phyloP scores from a whole-genome alignment of 441 rosid genomes.

The Capsella rubella region DNA sequence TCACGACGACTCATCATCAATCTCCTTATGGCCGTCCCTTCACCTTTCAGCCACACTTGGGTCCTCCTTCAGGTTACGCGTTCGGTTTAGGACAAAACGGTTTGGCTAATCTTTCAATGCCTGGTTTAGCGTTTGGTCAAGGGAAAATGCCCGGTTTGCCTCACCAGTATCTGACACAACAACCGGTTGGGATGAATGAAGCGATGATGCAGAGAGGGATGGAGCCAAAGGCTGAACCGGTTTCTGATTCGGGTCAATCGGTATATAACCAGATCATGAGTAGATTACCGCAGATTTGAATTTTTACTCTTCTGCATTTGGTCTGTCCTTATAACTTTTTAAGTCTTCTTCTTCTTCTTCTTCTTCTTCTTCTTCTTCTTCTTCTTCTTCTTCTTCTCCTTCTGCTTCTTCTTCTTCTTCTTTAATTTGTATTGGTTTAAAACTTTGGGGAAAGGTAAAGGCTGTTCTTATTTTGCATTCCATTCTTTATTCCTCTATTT shows the following conservation, averaged over 20 bases:
- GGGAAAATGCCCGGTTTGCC: conserved; percentile 66
- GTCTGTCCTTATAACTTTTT: not conserved
- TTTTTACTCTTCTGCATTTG: conserved; percentile 25
- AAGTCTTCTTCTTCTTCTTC: too few relatives aligned
- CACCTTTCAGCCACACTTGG: conserved; percentile 45
- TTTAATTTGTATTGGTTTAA: conserved; percentile 30
- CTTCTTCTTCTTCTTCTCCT: not conserved
- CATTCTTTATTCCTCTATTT: not conserved
- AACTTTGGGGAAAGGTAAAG: conserved; percentile 42
- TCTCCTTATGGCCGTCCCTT: conserved; percentile 43
- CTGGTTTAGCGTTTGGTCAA: conserved; percentile 67
- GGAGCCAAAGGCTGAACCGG: conserved; percentile 83
- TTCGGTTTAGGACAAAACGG: conserved; percentile 49
- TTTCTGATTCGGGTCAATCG: conserved; percentile 65
- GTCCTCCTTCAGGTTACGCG: conserved; percentile 41
- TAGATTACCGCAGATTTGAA: conserved; percentile 67
- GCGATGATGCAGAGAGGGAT: conserved; percentile 48
- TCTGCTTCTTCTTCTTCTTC: not conserved
- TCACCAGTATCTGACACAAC: conserved; percentile 70
- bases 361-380: too few relatives aligned
- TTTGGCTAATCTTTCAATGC: conserved; percentile 66
- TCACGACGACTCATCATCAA: conserved; percentile 21
- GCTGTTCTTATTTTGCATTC: conserved; percentile 5
- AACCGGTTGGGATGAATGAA: conserved; percentile 47
- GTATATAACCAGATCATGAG: conserved; percentile 83